A percentile compares a stretch with the other conserved stretches of the same genome.
Conservation (phyloP, 2,329 filamentous ascomycete species). For the Ambrosiella xylebori region DNA sequence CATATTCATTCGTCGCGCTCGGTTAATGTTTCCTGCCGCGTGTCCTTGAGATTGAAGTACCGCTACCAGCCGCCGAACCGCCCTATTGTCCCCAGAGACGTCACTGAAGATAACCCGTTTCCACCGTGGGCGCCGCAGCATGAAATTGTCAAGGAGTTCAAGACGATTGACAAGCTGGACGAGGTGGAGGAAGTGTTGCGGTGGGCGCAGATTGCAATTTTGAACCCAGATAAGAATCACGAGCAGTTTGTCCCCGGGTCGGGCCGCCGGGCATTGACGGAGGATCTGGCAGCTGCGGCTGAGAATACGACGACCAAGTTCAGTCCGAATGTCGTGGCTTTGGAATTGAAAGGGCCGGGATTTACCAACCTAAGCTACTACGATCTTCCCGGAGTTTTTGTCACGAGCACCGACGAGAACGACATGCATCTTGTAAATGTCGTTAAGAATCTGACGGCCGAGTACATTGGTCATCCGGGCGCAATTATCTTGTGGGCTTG, state of each 20-base stretch:
- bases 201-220: conserved; percentile 59
- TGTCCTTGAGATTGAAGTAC: conserved; percentile 52
- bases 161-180: conserved; percentile 39
- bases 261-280: conserved; percentile 23
- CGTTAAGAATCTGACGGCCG: conserved; percentile 50
- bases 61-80: conserved; percentile 29
- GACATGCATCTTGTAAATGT: conserved; percentile 55
- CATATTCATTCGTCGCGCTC: conserved; percentile 53
- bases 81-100: conserved; percentile 27
- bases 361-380: conserved; percentile 67
- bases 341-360: conserved; percentile 55
- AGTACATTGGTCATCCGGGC: conserved; percentile 51
- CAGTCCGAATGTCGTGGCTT: conserved; percentile 62
- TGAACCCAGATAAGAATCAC: conserved; percentile 45
- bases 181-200: conserved; percentile 51
- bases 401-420: conserved; percentile 43
- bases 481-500: conserved; percentile 64
- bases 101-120: conserved; percentile 36
- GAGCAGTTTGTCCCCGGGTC: conserved; percentile 37
- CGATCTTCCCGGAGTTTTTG: conserved; percentile 70
- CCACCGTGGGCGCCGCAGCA: conserved; percentile 45
- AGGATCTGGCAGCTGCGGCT: conserved; percentile 21
- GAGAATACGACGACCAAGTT: conserved; percentile 44
- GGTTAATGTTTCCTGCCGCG: conserved; percentile 47
- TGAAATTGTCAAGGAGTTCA: conserved; percentile 38